Evolutionary conservation across 164 flowering plant genomes (phyloP).

Genomic region (Nymphaea colorata): DNA sequence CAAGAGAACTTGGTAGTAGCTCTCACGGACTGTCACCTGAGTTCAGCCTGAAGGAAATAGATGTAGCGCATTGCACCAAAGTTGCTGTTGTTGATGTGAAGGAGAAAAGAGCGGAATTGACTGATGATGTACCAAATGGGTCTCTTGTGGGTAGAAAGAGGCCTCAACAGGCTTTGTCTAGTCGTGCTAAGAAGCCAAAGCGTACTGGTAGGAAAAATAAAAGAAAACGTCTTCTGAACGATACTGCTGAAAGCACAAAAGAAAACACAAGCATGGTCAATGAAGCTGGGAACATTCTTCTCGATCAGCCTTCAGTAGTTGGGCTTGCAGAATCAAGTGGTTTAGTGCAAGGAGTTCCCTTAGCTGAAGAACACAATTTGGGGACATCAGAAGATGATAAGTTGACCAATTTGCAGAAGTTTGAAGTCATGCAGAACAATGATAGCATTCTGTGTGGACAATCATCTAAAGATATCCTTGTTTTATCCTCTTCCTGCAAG

Average conservation of each 20-base stretch:
- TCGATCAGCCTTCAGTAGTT: no score
- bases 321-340: no score
- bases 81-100: not conserved
- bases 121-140: constrained; percentile 1
- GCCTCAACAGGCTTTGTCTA: no score
- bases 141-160: constrained; percentile 30
- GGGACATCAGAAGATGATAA: no score
- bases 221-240: constrained; percentile 34
- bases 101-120: constrained; percentile 1
- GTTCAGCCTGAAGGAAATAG: constrained; percentile 2
- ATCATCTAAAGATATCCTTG: not conserved
- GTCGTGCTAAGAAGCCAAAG: constrained; percentile 18
- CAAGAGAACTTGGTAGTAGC: constrained; percentile 10
- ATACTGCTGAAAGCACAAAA: no score
- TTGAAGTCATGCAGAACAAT: not conserved
- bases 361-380: no score
- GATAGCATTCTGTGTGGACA: not conserved
- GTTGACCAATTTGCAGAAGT: not conserved
- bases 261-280: no score
- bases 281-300: no score
- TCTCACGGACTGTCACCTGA: constrained; percentile 10
- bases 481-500: not conserved
- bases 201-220: constrained; percentile 12
- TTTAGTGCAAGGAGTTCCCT: no score
- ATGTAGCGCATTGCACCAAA: not conserved